phyloP scores from a whole-genome alignment of 139 green algal species.

The Chlamydomonas asymmetrica region DNA sequence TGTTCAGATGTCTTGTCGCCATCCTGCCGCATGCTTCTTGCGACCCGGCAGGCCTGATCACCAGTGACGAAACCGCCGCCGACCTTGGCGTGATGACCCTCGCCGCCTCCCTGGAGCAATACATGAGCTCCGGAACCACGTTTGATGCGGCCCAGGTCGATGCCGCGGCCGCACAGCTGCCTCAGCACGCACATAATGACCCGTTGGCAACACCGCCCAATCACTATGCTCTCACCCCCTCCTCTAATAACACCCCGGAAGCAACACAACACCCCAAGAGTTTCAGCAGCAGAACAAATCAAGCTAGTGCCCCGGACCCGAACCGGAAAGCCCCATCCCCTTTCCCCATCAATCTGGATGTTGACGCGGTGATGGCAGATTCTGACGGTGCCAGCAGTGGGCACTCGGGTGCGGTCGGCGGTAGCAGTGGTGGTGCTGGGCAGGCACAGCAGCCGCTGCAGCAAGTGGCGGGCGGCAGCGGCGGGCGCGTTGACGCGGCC shows the following conservation, averaged over 20 bases:
- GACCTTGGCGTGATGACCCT: constrained; percentile 34
- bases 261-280: constrained; percentile 1
- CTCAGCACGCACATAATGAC: background rate
- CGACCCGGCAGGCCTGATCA: constrained; percentile 7
- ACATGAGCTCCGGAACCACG: constrained; percentile 14
- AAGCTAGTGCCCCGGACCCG: background rate
- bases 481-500: no score
- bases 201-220: background rate
- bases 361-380: no score
- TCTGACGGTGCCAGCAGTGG: no score
- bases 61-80: constrained; percentile 16
- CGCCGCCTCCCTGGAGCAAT: constrained; percentile 13
- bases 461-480: no score
- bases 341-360: no score
- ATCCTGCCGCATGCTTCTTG: background rate
- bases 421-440: no score
- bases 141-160: constrained; percentile 15
- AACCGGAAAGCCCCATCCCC: no score
- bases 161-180: background rate
- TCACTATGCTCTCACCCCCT: background rate
- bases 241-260: background rate
- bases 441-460: no score
- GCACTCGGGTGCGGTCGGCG: no score
- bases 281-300: background rate
- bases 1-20: no score